Conservation (phyloP, 2,329 filamentous ascomycete species). For the Stagonosporopsis tanaceti region DNA sequence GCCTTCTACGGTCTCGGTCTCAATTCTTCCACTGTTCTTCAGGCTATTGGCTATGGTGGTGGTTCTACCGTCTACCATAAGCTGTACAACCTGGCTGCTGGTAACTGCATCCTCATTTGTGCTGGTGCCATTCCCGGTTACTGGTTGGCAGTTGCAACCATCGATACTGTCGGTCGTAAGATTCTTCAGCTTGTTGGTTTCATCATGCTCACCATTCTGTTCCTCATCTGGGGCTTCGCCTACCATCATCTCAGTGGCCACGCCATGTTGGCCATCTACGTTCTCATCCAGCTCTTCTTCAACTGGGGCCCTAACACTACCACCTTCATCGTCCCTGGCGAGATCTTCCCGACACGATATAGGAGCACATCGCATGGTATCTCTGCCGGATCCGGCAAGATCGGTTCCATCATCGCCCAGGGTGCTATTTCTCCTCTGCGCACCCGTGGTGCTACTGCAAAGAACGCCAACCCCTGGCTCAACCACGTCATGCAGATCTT, state of each 20-base stretch:
- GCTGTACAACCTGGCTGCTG: slow-evolving; percentile 77
- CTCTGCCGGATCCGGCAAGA: slow-evolving; percentile 58
- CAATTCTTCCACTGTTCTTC: slow-evolving; percentile 77
- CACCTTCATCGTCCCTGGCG: slow-evolving; percentile 61
- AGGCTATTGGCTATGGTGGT: slow-evolving; percentile 72
- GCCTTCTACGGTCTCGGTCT: slow-evolving; percentile 67
- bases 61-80: slow-evolving; percentile 71
- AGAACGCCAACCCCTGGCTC: slow-evolving; percentile 67
- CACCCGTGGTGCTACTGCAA: slow-evolving; percentile 58
- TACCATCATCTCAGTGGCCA: slow-evolving; percentile 46
- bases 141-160: slow-evolving; percentile 65
- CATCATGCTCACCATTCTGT: slow-evolving; percentile 44
- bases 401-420: slow-evolving; percentile 60
- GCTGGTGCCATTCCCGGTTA: slow-evolving; percentile 83
- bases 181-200: slow-evolving; percentile 47
- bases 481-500: slow-evolving; percentile 80
- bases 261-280: slow-evolving; percentile 57
- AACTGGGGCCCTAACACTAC: slow-evolving; percentile 60
- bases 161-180: slow-evolving; percentile 72
- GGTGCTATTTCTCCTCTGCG: slow-evolving; percentile 57
- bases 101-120: slow-evolving; percentile 79
- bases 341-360: slow-evolving; percentile 61
- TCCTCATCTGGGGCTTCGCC: slow-evolving; percentile 48
- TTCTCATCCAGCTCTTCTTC: slow-evolving; percentile 61
- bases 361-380: slow-evolving; percentile 60